phyloP scores from a whole-genome alignment of 2,329 filamentous ascomycete genomes.

The Ophiostoma novo-ulmi region DNA sequence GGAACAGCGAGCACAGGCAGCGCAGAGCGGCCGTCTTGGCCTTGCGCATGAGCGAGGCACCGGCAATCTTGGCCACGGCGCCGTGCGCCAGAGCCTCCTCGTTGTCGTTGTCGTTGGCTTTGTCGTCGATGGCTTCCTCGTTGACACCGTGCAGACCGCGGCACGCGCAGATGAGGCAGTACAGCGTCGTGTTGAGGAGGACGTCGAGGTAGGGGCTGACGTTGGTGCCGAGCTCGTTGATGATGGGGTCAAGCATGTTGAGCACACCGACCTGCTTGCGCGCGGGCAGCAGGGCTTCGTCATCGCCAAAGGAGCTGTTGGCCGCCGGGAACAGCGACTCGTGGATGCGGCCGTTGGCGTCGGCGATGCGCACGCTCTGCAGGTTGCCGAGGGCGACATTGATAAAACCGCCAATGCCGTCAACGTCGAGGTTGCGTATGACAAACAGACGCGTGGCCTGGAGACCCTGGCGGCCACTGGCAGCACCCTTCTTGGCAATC shows the following conservation, averaged over 20 bases:
- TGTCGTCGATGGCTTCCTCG: slow-evolving; percentile 36
- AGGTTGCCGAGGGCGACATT: slow-evolving; percentile 73
- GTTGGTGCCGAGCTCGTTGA: slow-evolving; percentile 74
- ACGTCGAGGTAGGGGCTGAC: slow-evolving; percentile 62
- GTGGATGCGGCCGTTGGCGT: slow-evolving; percentile 39
- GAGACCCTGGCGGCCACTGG: slow-evolving; percentile 73
- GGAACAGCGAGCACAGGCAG: slow-evolving; percentile 73
- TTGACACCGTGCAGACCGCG: slow-evolving; percentile 43
- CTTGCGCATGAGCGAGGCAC: slow-evolving; percentile 56
- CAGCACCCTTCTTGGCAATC: slow-evolving; percentile 72
- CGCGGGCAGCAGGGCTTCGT: slow-evolving; percentile 46
- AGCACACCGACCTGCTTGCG: slow-evolving; percentile 86
- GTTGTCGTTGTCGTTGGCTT: slow-evolving; percentile 37
- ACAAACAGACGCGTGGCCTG: slow-evolving; percentile 76
- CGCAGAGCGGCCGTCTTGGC: slow-evolving; percentile 72
- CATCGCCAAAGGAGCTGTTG: slow-evolving; percentile 1
- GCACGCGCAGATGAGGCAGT: slow-evolving; percentile 70
- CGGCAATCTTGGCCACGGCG: slow-evolving; percentile 12
- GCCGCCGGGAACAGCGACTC: slow-evolving; percentile 47
- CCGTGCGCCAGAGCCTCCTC: neutral
- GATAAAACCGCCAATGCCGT: slow-evolving; percentile 75
- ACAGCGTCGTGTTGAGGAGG: slow-evolving; percentile 72
- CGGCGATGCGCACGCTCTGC: slow-evolving; percentile 54
- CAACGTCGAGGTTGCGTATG: slow-evolving; percentile 67
- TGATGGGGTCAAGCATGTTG: slow-evolving; percentile 83